Evolutionary conservation across 768 basidiomycete species (phyloP).

Genomic region (Clitopilus hobsonii): DNA sequence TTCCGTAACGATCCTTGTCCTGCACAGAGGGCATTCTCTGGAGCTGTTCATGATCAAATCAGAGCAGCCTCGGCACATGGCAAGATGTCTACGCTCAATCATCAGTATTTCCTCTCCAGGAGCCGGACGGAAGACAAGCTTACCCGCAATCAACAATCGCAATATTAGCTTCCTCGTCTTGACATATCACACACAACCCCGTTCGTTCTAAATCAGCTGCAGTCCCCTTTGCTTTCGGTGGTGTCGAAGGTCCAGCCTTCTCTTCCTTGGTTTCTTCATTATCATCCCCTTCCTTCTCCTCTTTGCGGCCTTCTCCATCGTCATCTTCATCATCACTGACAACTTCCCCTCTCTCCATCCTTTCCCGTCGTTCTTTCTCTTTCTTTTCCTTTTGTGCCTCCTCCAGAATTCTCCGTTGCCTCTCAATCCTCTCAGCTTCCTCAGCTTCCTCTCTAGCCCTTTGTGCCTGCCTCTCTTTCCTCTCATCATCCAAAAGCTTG

Average conservation of each 20-base stretch:
- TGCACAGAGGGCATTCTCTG: constrained; percentile 85
- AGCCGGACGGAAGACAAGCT: constrained; percentile 21
- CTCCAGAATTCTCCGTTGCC: constrained; percentile 32
- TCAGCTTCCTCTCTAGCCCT: constrained; percentile 39
- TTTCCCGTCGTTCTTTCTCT: constrained; percentile 21
- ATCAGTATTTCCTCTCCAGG: not conserved
- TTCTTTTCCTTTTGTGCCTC: constrained; percentile 22
- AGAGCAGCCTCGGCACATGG: constrained; percentile 74
- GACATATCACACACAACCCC: constrained; percentile 88
- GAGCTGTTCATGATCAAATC: constrained; percentile 76
- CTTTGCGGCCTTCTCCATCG: constrained; percentile 14
- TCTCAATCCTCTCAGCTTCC: constrained; percentile 36
- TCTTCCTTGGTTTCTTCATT: constrained; percentile 12
- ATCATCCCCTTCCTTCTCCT: constrained; percentile 2
- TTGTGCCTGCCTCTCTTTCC: constrained; percentile 45
- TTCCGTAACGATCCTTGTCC: constrained; percentile 85
- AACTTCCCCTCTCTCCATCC: constrained; percentile 14
- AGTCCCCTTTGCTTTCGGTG: constrained; percentile 34
- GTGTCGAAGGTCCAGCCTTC: constrained; percentile 20
- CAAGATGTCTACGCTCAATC: constrained; percentile 54
- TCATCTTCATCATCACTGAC: constrained; percentile 13
- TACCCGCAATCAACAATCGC: constrained; percentile 94
- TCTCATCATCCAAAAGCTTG: constrained; percentile 61
- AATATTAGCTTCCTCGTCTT: constrained; percentile 92
- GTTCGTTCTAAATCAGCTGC: constrained; percentile 50